These are phyloP conservation scores for Polychytrium aggregatum DNA, from an alignment of 192 early-diverging fungal species.

Conservation along the genomic window DNA sequence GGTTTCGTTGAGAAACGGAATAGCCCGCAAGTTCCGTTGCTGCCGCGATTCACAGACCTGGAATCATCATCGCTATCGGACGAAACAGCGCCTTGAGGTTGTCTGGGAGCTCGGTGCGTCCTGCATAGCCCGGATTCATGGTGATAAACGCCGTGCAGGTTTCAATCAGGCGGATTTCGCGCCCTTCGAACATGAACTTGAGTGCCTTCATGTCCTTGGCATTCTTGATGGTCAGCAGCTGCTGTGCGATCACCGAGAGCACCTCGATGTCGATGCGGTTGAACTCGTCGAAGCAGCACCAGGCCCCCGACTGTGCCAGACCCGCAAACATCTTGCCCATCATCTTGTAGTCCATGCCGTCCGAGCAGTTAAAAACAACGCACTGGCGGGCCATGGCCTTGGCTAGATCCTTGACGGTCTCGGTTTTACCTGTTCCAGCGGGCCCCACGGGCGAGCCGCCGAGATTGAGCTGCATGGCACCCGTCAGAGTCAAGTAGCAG, in stretches of 20 bases:
- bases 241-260: constrained; percentile 49
- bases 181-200: constrained; percentile 45
- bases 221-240: constrained; percentile 47
- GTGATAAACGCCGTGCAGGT: constrained; percentile 50
- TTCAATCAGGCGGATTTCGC: constrained; percentile 49
- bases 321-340: constrained; percentile 61
- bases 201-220: constrained; percentile 46
- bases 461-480: constrained; percentile 49
- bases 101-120: constrained; percentile 47
- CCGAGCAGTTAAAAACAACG: constrained; percentile 56
- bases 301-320: constrained; percentile 45
- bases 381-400: constrained; percentile 50
- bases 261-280: constrained; percentile 57
- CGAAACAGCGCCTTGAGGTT: constrained; percentile 51
- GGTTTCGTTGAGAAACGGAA: no score
- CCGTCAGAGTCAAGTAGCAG: constrained; percentile 52
- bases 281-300: constrained; percentile 59
- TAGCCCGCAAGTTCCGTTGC: no score
- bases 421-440: constrained; percentile 51
- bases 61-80: constrained; percentile 58
- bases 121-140: constrained; percentile 53
- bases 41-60: constrained; percentile 19
- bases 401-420: constrained; percentile 52
- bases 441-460: constrained; percentile 48
- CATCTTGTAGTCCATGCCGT: constrained; percentile 57